These are phyloP conservation scores for Eucalyptus regnans DNA, from an alignment of 345 rosid genomes.

Conservation along the genomic window DNA sequence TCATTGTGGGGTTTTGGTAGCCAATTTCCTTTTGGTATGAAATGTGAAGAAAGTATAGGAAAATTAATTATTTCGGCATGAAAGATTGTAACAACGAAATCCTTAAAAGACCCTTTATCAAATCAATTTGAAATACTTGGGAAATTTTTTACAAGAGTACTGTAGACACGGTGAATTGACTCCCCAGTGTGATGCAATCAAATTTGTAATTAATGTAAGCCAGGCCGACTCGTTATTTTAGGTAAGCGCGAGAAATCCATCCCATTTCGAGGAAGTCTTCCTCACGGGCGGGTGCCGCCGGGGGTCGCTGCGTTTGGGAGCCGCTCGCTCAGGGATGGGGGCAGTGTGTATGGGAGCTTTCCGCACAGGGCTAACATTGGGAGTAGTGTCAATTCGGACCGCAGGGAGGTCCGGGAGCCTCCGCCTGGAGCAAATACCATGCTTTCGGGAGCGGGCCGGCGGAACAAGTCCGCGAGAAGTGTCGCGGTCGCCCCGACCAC, in stretches of 20 bases:
- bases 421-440: not conserved
- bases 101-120: no score
- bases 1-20: not conserved
- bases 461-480: not conserved
- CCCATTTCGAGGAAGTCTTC: no score
- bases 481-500: not conserved
- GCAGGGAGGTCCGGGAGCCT: not conserved
- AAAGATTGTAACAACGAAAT: not conserved
- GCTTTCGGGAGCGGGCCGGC: not conserved
- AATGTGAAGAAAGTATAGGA: not conserved
- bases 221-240: no score
- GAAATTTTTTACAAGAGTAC: no score
- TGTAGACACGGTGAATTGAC: no score
- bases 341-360: no score
- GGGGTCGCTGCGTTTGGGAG: rapidly evolving
- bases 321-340: rapidly evolving
- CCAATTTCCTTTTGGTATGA: not conserved
- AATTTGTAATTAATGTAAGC: no score
- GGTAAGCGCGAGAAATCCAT: no score
- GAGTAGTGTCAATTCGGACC: not conserved
- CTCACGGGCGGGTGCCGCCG: no score
- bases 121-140: no score
- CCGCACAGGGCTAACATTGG: no score
- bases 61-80: not conserved
- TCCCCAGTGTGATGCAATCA: no score